Conservation (phyloP, 2,329 filamentous ascomycete genomes). For the Chrysosphaeria jannelii region DNA sequence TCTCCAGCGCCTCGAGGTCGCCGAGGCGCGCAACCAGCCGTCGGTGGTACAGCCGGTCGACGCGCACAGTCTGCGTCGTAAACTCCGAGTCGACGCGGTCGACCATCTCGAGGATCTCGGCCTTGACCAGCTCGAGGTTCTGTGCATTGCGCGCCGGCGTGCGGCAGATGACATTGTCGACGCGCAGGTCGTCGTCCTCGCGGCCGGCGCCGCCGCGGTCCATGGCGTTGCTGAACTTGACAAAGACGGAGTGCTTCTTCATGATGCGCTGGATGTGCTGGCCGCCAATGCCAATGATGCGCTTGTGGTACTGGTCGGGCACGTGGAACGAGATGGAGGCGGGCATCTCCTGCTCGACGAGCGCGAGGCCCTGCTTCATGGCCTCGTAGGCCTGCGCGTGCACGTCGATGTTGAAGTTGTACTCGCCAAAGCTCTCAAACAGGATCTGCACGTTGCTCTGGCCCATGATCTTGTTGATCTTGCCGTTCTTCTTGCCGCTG, state of each 20-base stretch:
- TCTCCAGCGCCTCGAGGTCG: constrained; percentile 83
- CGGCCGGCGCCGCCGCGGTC: constrained; percentile 75
- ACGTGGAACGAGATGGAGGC: constrained; percentile 98
- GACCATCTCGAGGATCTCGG: constrained; percentile 98
- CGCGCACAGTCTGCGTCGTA: constrained; percentile 72
- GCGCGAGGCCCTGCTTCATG: constrained; percentile 67
- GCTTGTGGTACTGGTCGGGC: constrained; percentile 96
- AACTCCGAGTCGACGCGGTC: constrained; percentile 94
- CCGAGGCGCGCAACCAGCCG: constrained; percentile 67
- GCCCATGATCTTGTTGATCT: constrained; percentile 99
- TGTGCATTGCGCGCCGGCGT: constrained; percentile 92
- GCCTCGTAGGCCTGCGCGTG: constrained; percentile 78
- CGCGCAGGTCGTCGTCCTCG: constrained; percentile 92
- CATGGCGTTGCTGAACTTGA: constrained; percentile 99
- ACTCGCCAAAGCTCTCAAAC: constrained; percentile 97
- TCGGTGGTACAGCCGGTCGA: constrained; percentile 84
- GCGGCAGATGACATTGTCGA: constrained; percentile 95
- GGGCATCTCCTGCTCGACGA: constrained; percentile 97
- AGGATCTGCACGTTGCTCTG: constrained; percentile 98
- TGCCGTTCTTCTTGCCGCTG: constrained; percentile 97
- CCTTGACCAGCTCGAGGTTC: constrained; percentile 88
- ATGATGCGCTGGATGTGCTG: constrained; percentile 98
- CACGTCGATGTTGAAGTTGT: constrained; percentile 99
- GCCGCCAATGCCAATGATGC: constrained; percentile 92
- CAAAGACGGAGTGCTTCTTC: constrained; percentile 99